These are phyloP conservation scores for Neurospora sp. DNA, from an alignment of 495 filamentous ascomycete species.

Conservation along the genomic window DNA sequence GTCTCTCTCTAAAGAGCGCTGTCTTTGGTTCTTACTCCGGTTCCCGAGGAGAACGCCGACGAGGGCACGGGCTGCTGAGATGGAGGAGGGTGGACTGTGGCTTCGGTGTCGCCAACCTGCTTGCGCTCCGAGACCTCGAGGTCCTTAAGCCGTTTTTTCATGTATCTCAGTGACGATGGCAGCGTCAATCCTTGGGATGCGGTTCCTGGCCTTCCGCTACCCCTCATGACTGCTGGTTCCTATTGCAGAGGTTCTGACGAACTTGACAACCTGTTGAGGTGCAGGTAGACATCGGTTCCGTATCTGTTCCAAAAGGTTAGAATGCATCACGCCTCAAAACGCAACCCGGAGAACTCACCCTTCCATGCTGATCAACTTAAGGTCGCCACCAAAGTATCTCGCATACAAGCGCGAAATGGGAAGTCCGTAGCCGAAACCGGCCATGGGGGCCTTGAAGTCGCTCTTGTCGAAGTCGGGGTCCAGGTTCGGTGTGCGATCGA, in stretches of 20 bases:
- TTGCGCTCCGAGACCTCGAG: slow-evolving; percentile 69
- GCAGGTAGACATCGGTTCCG: slow-evolving; percentile 96
- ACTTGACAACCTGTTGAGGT: slow-evolving; percentile 88
- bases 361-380: slow-evolving; percentile 99
- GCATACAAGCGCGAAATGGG: slow-evolving; percentile 92
- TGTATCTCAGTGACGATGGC: slow-evolving; percentile 36
- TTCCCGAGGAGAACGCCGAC: not conserved
- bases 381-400: slow-evolving; percentile 91
- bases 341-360: slow-evolving; percentile 53
- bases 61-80: not conserved
- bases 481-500: slow-evolving; percentile 86
- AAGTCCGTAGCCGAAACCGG: slow-evolving; percentile 92
- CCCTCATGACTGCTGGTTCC: slow-evolving; percentile 96
- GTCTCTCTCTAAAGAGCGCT: not conserved
- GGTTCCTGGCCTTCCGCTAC: slow-evolving; percentile 30
- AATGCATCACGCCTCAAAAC: not conserved
- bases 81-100: slow-evolving; percentile 40
- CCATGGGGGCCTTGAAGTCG: slow-evolving; percentile 99
- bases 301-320: slow-evolving; percentile 48
- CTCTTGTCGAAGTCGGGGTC: slow-evolving; percentile 98
- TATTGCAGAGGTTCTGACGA: slow-evolving; percentile 97
- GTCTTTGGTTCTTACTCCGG: not conserved
- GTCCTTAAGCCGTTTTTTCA: slow-evolving; percentile 47
- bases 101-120: slow-evolving; percentile 79
- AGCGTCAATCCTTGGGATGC: slow-evolving; percentile 84